A percentile compares a stretch with the other conserved stretches of the same genome.
phyloP scores from a whole-genome alignment of 108 stramenopile species.

The Pseudonitzschia multistriata region DNA sequence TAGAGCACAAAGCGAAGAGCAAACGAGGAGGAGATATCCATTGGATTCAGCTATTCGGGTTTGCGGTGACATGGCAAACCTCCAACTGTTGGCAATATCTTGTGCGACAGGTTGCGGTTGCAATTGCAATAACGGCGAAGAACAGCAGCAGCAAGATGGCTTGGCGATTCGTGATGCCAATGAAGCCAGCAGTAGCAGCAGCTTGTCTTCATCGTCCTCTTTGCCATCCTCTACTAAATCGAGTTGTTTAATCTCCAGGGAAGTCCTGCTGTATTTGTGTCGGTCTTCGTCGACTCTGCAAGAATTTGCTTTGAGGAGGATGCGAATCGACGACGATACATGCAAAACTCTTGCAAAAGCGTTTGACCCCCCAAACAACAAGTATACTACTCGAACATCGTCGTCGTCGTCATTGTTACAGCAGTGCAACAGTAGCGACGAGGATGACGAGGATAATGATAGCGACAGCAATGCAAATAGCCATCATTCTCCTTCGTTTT shows the following conservation, averaged over 20 bases:
- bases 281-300: slow-evolving; percentile 32
- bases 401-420: background rate
- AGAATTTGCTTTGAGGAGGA: slow-evolving; percentile 32
- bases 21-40: background rate
- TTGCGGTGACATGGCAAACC: slow-evolving; percentile 31
- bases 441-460: background rate
- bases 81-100: slow-evolving; percentile 31
- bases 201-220: slow-evolving; percentile 6
- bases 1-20: background rate
- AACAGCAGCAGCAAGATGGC: background rate
- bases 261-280: slow-evolving; percentile 22
- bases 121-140: slow-evolving; percentile 2
- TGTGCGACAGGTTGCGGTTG: slow-evolving; percentile 4
- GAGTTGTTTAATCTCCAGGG: slow-evolving; percentile 16
- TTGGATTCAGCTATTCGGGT: slow-evolving; percentile 30
- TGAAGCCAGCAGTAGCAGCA: background rate
- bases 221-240: background rate
- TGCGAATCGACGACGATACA: slow-evolving; percentile 29
- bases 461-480: background rate
- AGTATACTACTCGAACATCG: background rate
- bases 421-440: background rate
- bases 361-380: slow-evolving; percentile 18
- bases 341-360: slow-evolving; percentile 35
- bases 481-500: slow-evolving; percentile 22
- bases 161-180: background rate